Percentiles rank a stretch among this genome's conserved stretches.
Conservation (phyloP, 306 rosid genomes). For the Betula pendula region DNA sequence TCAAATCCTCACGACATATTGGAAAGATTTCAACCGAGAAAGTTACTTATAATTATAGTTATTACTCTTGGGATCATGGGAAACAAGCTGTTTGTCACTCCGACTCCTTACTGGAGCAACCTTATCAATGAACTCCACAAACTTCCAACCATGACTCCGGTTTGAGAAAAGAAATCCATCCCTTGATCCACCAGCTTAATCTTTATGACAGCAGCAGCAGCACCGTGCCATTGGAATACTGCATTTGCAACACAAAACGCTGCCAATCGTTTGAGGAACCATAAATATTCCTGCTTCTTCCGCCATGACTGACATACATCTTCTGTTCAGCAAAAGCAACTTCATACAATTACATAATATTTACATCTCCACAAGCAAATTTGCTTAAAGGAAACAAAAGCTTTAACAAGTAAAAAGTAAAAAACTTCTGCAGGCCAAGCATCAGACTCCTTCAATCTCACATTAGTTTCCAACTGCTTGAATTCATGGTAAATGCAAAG, state of each 20-base stretch:
- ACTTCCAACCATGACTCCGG: slow-evolving; percentile 61
- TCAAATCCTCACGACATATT: slow-evolving; percentile 69
- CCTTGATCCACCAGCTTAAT: slow-evolving; percentile 69
- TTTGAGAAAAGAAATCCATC: slow-evolving; percentile 68
- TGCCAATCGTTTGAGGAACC: slow-evolving; percentile 58
- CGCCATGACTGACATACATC: slow-evolving; percentile 38
- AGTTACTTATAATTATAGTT: slow-evolving; percentile 56
- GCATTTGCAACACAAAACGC: slow-evolving; percentile 62
- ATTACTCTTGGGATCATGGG: slow-evolving; percentile 67
- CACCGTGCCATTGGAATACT: slow-evolving; percentile 64
- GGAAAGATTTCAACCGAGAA: slow-evolving; percentile 72
- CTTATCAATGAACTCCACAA: slow-evolving; percentile 65
- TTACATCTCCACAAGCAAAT: too few species aligned
- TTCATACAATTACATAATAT: too few species aligned
- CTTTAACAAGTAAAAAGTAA: too few species aligned
- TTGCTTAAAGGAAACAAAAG: too few species aligned
- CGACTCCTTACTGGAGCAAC: slow-evolving; percentile 53
- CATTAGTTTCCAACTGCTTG: too few species aligned
- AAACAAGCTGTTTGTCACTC: slow-evolving; percentile 59
- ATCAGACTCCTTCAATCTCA: too few species aligned
- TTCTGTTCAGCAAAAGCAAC: too few species aligned
- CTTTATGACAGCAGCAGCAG: slow-evolving; percentile 58
- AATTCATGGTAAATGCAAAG: too few species aligned
- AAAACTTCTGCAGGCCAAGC: too few species aligned
- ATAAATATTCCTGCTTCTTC: slow-evolving; percentile 54